Percentiles rank a stretch among this genome's conserved stretches.
Conservation (phyloP, 2,329 filamentous ascomycete genomes). For the Arthrobotrys sphaeroides region DNA sequence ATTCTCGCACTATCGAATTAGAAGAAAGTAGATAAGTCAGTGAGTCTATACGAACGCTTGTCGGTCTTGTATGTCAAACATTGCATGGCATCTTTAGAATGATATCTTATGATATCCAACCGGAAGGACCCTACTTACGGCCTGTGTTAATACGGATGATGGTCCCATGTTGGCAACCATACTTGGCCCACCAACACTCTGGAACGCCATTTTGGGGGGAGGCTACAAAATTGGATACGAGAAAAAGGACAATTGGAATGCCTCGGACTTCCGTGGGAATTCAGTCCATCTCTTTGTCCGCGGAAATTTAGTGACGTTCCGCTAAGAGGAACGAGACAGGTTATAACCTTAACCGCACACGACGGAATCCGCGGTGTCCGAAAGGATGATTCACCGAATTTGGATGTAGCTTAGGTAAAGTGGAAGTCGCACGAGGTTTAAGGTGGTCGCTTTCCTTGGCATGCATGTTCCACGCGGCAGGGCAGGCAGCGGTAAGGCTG, state of each 20-base stretch:
- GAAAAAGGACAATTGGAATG: constrained; percentile 12
- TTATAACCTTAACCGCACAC: constrained; percentile 30
- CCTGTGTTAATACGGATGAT: constrained; percentile 40
- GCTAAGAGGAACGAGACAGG: constrained; percentile 21
- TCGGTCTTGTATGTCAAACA: constrained; percentile 25
- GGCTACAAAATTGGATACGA: constrained; percentile 13
- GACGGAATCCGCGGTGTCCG: constrained; percentile 45
- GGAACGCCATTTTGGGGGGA: constrained; percentile 18
- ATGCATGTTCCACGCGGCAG: constrained; percentile 42
- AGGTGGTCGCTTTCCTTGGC: constrained; percentile 17
- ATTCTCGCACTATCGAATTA: constrained; percentile 46
- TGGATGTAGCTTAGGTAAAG: constrained; percentile 17
- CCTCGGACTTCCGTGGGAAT: constrained; percentile 52
- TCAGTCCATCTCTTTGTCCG: constrained; percentile 31
- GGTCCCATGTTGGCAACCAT: constrained; percentile 9
- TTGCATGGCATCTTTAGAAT: constrained; percentile 34
- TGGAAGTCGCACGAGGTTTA: constrained; percentile 31
- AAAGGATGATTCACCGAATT: constrained; percentile 31
- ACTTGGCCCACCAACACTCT: constrained; percentile 26
- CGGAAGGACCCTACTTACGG: constrained; percentile 28
- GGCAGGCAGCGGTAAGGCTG: constrained; percentile 18
- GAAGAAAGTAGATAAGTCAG: constrained; percentile 7
- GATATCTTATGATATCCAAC: constrained; percentile 3
- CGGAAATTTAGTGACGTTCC: constrained; percentile 22
- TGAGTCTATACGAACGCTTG: background rate